Conservation (phyloP, 1,139 yeast genomes). For the Candida dubliniensis region DNA sequence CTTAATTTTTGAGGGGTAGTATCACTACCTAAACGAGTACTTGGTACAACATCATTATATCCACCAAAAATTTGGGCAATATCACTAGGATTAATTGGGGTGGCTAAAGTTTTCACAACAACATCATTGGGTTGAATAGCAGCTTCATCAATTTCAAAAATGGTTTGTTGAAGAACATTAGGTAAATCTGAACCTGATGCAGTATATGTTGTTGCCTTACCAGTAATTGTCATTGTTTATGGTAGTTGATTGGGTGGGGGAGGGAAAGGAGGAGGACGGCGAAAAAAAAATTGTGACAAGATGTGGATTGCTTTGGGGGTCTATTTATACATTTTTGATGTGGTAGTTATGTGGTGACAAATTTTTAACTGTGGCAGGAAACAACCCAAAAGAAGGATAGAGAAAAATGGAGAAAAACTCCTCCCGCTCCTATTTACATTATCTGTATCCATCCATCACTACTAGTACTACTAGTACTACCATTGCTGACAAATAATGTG, state of each 20-base stretch:
- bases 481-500: no score
- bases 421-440: no score
- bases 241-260: not conserved
- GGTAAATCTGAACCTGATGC: constrained; percentile 19
- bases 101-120: constrained; percentile 61
- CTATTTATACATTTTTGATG: not conserved
- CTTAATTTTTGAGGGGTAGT: constrained; percentile 49
- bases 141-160: constrained; percentile 35
- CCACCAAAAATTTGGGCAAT: constrained; percentile 91
- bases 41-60: constrained; percentile 73
- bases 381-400: not conserved
- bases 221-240: constrained; percentile 13
- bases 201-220: constrained; percentile 26
- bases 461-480: no score
- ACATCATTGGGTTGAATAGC: constrained; percentile 41
- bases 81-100: constrained; percentile 92
- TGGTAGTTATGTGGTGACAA: not conserved
- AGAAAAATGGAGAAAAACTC: not conserved
- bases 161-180: constrained; percentile 17
- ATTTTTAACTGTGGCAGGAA: not conserved
- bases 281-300: constrained; percentile 7
- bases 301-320: not conserved
- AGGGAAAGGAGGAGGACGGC: not conserved
- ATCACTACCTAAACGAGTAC: constrained; percentile 48
- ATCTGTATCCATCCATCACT: no score